phyloP scores from a whole-genome alignment of 2,329 filamentous ascomycete species.

The Xylariaceae sp. region DNA sequence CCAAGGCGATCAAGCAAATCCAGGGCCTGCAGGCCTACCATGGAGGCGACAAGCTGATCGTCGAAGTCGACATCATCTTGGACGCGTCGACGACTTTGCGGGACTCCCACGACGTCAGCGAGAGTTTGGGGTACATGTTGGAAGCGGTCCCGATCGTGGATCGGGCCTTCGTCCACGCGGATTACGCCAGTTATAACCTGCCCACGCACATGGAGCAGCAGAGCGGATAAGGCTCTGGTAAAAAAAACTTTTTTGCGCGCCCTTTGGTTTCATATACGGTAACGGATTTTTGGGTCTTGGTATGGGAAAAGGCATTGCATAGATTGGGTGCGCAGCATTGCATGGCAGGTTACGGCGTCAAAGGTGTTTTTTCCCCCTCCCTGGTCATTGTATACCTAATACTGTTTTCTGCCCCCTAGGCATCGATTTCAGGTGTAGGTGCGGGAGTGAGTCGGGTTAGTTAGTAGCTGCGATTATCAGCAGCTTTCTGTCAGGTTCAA shows the following conservation, averaged over 20 bases:
- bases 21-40: conserved; percentile 86
- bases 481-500: too few relatives aligned
- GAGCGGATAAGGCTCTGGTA: conserved; percentile 8
- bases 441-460: too few relatives aligned
- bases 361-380: background rate
- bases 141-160: conserved; percentile 82
- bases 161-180: conserved; percentile 69
- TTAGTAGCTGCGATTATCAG: too few relatives aligned
- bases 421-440: too few relatives aligned
- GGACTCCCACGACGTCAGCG: conserved; percentile 77
- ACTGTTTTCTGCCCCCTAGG: background rate
- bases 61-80: conserved; percentile 81
- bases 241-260: background rate
- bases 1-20: conserved; percentile 82
- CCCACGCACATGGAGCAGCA: conserved; percentile 61
- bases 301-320: background rate
- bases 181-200: conserved; percentile 64
- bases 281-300: background rate
- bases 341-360: background rate
- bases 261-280: background rate
- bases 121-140: conserved; percentile 73
- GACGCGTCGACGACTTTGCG: conserved; percentile 74
- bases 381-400: background rate
- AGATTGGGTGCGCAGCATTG: background rate
- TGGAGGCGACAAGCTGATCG: conserved; percentile 81